Evolutionary conservation across 352 stramenopile genomes (phyloP), one percentile per base, ranked within the genome.

Genomic region (Globisporangium nunn): DNA sequence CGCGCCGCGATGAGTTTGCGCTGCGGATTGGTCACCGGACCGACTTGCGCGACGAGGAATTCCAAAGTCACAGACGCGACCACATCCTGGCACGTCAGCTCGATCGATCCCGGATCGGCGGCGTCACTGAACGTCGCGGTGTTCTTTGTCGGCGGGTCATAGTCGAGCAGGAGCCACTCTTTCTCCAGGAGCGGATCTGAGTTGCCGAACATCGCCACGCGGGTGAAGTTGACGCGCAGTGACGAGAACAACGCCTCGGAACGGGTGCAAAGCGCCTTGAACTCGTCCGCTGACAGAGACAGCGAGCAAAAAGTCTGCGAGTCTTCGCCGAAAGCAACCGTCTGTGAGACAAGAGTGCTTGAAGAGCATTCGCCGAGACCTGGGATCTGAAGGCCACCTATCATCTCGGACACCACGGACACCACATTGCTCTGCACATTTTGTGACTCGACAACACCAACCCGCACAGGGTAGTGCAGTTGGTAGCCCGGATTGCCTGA

Each of bases 401-500:
- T 29, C 72, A 78, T 77, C 40, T 81, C 72, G 0, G 67, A 57
- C 14, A 81, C 44, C 17, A 64, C 58, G 0, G 62, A 31, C 3
- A 53, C 51, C 0, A 44, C 45, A 10, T 23, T 40, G 35, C 35
- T 40, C 35, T 40, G 35, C 5, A 47, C 50, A 1, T 39, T 56
- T 30, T 64, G 66, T 5, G 61, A 41, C 14, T 48, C 37, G 11
- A 72, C 1, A 7, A 69, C 28, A 14, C 72, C 72, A 6, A 78
- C 70, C 6, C 72, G 72, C 7, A 81, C 45, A 0, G 70, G 72
- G 29, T 54, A 58, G 29, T 78, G 67, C 8, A 61, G 37, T 17
- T 66, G 40, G 46, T 77, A 81, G 17, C 72, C 72, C 5, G 72
- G 72, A 23, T 75, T 78, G 0, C 72, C 72, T 0, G 72, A 81